Evolutionary conservation across 192 early-diverging fungal species (phyloP), one percentile per base, ranked within the genome.

Genomic region (Mortierella alpina): DNA sequence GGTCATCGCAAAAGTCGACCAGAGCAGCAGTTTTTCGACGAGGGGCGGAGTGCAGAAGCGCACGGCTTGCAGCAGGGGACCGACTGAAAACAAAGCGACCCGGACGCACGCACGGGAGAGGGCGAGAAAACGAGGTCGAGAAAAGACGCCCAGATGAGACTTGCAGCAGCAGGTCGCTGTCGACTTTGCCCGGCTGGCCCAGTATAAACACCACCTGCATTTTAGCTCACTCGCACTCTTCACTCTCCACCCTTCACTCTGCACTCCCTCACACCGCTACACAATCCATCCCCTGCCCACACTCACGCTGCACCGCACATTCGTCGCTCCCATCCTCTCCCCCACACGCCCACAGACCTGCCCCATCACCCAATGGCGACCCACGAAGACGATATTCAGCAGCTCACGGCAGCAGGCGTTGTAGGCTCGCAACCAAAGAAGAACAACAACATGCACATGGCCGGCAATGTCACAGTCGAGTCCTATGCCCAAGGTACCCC

Each of bases 351-450:
- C 13, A 17, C 15, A 17, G 53, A 22, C 60, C 2, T 15, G 12
- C 60, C 40, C 6, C 20, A 7, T 2, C 14, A 18, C 60, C 17
- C 53, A 22, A 68, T 67, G 65, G 18, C 23, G 51, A 53, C 39
- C 22, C 7, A 40, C 45, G 45, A 42, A 9, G 45, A 64, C 11
- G 62, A 44, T 4, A 56, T 72, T 45, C 64, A 70, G 22, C 49
- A 61, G 11, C 55, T 71, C 23, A 41, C 15, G 14, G 18, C 31
- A 31, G 14, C 51, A 6, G 31, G 45, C 17, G 47, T 55, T 55
- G 64, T 72, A 31, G 47, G 52, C 46, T n/a, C 57, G 2, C 76
- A 79, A 53, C 76, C 76, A 44, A 79, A 67, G 45, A 72, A 40
- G 63, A 79, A 66, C 50, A 67, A 45, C n/a, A 52, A 20, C 15